These are phyloP conservation scores for Fallopia convolvulus DNA, from an alignment of 148 eudicot genomes.

Conservation along the genomic window DNA sequence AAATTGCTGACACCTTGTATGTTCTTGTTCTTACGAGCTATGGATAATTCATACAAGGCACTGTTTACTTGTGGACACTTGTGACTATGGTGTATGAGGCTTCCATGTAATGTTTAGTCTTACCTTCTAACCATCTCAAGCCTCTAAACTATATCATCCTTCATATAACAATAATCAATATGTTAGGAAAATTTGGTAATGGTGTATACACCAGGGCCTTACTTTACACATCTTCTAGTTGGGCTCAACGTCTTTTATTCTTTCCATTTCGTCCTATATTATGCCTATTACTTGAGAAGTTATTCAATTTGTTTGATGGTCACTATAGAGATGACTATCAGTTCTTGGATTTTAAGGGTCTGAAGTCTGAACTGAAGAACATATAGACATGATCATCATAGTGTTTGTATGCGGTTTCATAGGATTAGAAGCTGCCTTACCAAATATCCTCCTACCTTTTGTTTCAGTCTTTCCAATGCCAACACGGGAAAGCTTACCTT, in stretches of 20 bases:
- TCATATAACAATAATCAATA: neutral
- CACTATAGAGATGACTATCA: neutral
- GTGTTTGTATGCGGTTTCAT: neutral
- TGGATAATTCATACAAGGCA: neutral
- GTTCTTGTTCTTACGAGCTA: neutral
- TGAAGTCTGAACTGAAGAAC: neutral
- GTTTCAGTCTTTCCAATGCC: constrained; percentile 66
- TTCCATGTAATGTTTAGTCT: neutral
- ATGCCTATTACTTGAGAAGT: neutral
- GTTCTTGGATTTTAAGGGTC: neutral
- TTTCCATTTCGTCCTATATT: neutral
- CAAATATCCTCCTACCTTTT: constrained; percentile 11
- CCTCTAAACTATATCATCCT: neutral
- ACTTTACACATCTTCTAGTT: neutral
- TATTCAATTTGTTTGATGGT: neutral
- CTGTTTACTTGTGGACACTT: neutral
- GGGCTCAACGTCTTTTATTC: neutral
- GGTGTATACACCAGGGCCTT: neutral
- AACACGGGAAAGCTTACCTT: constrained; percentile 82
- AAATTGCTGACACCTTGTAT: neutral
- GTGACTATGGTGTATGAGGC: neutral
- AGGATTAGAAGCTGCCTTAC: neutral
- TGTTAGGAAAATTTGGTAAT: neutral
- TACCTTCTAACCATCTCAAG: neutral
- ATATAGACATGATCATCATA: neutral